These are phyloP conservation scores for Musa troglodytarum DNA, from an alignment of 176 grass and related monocot genomes.

Conservation along the genomic window DNA sequence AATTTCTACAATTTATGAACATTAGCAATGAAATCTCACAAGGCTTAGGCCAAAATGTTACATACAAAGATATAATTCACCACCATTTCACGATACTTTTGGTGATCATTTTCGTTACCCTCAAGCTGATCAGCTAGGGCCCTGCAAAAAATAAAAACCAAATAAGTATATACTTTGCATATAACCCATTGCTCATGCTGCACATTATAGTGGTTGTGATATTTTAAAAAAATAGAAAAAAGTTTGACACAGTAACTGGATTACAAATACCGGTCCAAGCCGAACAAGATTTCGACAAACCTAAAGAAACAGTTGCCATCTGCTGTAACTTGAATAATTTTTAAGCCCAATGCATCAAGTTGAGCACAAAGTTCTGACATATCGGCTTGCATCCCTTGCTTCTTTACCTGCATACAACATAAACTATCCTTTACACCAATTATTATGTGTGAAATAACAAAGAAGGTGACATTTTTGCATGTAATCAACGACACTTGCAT, in stretches of 20 bases:
- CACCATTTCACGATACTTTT: conserved; percentile 78
- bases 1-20: not conserved
- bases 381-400: conserved; percentile 58
- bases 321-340: conserved; percentile 64
- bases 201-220: not conserved
- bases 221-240: not conserved
- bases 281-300: conserved; percentile 32
- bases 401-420: conserved; percentile 44
- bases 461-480: not conserved
- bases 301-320: conserved; percentile 98
- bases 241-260: not conserved
- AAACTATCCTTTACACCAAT: not conserved
- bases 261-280: not conserved
- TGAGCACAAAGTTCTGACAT: conserved; percentile 53
- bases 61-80: conserved; percentile 75
- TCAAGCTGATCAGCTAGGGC: conserved; percentile 90
- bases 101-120: conserved; percentile 68
- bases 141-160: conserved; percentile 37
- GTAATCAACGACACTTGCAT: not conserved
- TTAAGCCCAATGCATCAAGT: conserved; percentile 51
- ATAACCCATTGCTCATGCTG: not conserved
- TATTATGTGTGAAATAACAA: not conserved
- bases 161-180: conserved; percentile 3
- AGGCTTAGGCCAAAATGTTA: not conserved
- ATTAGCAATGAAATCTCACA: not conserved